A percentile compares a stretch with the other conserved stretches of the same genome.
phyloP scores from a whole-genome alignment of 2,329 filamentous ascomycete genomes.

The Cadophora malorum region DNA sequence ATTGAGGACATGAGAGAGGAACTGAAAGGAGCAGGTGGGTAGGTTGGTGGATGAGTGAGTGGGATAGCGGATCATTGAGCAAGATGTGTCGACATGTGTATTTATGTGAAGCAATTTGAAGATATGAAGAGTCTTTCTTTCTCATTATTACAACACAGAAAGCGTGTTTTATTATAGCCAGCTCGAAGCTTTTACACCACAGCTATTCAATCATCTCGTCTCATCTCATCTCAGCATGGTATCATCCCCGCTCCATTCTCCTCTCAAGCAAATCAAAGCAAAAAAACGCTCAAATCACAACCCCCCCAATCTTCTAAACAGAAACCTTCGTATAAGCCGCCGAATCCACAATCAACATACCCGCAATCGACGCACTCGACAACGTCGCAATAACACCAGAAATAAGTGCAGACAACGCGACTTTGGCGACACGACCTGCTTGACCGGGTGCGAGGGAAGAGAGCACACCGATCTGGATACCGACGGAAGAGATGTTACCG shows the following conservation, averaged over 20 bases:
- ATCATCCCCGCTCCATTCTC: background rate
- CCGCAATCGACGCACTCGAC: slow-evolving; percentile 78
- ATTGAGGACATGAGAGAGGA: too few species aligned
- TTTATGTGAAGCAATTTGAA: too few species aligned
- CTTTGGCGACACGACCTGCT: slow-evolving; percentile 74
- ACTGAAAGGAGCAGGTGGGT: too few species aligned
- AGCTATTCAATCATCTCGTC: too few species aligned
- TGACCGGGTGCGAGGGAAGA: slow-evolving; percentile 79
- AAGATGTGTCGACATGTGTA: too few species aligned
- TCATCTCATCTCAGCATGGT: background rate
- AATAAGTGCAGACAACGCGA: slow-evolving; percentile 79
- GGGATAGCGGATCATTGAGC: too few species aligned
- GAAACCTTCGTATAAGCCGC: slow-evolving; percentile 35
- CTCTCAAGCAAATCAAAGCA: background rate
- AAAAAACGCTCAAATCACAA: background rate
- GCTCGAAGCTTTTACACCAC: too few species aligned
- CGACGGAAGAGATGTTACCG: slow-evolving; percentile 86
- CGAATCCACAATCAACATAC: slow-evolving; percentile 71
- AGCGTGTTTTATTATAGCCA: too few species aligned
- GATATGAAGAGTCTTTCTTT: too few species aligned
- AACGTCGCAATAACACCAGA: slow-evolving; percentile 81
- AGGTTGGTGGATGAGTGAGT: too few species aligned
- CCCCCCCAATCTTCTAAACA: background rate
- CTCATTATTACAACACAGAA: too few species aligned
- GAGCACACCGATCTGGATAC: slow-evolving; percentile 88